Base-by-base conservation (phyloP, 1,284 basidiomycete genomes). In the Irpex sp. region DNA sequence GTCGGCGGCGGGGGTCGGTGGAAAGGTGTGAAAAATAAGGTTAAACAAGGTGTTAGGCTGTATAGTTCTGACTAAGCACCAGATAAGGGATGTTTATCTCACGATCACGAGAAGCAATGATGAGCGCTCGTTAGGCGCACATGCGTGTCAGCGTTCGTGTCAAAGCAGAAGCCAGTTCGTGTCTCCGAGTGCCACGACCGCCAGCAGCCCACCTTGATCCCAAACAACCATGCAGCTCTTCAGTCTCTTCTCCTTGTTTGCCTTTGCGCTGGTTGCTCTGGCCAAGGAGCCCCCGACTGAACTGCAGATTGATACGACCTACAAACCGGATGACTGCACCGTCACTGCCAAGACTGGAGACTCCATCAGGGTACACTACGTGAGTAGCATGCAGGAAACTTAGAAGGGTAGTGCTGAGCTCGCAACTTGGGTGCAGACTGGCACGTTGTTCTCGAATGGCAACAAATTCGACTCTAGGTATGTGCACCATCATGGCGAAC, bases 391-490 rank as follows among this genome's bases (percentile, higher is more conserved):
- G 0, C 24, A 32, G 10, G 59, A n/a, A 15, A 44, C 62, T 69
- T 22, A 18, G n/a, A 9, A 65, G 56, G 5, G 56, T n/a, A 64
- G 3, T 54, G 24, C 42, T 68, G 27, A 54, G n/a, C 9, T 54
- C 9, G 13, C 59, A 56, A 18, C 45, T 10, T 11, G 3, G n/a
- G 5, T 63, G 13, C 66, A 96, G 92, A 95, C 93, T 4, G 95
- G 96, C 6, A 96, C 86, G 6, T 82, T 95, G 67, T 89, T 88
- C 76, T 83, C 88, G n/a, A 90, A 88, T 70, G 94, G 94, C 15
- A 88, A 87, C 67, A 93, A 95, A 80, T 97, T 97, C 77, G 96
- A 97, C 81, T 96, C 94, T 6, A 96, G 94, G 89, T 93, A 73
- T 32, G 84, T 42, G 32, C 22, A 27, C 6, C 24, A 15, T 9